Evolutionary conservation across 129 eudicot genomes (phyloP).

Genomic region (Helichrysum umbraculigerum): DNA sequence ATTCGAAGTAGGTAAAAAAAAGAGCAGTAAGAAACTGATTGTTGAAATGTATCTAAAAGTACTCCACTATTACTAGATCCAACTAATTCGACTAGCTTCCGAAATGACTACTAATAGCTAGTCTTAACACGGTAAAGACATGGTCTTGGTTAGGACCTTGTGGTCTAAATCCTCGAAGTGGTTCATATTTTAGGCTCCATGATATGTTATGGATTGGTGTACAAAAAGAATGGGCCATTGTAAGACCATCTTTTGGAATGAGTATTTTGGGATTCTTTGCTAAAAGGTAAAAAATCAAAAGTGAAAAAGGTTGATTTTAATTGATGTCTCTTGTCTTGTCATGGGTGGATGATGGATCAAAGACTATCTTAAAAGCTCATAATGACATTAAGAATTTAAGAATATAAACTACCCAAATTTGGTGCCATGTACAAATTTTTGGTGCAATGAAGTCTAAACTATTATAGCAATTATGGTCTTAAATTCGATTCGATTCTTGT

Average conservation of each 20-base stretch:
- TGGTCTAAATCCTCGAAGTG: neutral
- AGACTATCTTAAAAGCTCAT: neutral
- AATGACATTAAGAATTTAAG: neutral
- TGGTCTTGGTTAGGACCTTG: neutral
- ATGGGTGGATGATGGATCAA: neutral
- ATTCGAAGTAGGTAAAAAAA: too few relatives aligned
- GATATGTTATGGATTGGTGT: neutral
- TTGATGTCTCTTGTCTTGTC: neutral
- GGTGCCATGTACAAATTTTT: neutral
- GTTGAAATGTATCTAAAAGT: neutral
- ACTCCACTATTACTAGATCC: too few relatives aligned
- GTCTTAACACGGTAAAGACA: too few relatives aligned
- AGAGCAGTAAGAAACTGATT: neutral
- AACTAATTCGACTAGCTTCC: too few relatives aligned
- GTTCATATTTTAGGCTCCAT: neutral
- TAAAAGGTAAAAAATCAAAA: conserved; percentile 10
- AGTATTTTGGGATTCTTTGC: conserved; percentile 14
- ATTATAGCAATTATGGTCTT: neutral
- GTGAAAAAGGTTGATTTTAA: conserved; percentile 9
- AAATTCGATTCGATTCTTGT: neutral
- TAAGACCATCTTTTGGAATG: conserved; percentile 5
- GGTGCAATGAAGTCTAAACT: neutral
- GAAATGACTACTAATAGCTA: too few relatives aligned
- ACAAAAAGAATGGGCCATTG: neutral
- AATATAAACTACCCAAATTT: neutral